Conservation (phyloP, 768 basidiomycete genomes). For the Pilatotrama ljubarskyi region DNA sequence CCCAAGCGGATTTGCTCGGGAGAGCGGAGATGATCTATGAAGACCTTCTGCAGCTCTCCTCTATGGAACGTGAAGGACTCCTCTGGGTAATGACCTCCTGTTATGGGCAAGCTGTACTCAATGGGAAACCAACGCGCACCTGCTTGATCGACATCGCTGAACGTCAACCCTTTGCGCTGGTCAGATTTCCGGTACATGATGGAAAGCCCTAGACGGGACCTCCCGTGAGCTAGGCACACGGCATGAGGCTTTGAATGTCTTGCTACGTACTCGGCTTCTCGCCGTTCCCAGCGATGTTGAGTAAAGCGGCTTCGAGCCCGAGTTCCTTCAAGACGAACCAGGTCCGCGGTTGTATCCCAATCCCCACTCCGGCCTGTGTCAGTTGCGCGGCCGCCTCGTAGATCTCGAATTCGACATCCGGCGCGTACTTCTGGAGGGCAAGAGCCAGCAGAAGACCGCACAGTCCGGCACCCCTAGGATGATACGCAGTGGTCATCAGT, state of each 20-base stretch:
- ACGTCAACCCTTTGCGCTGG: not conserved
- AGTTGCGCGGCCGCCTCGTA: conserved; percentile 23
- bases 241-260: too few relatives aligned
- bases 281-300: not conserved
- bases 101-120: not conserved
- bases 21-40: conserved; percentile 15
- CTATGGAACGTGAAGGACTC: conserved; percentile 18
- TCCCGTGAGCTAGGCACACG: not conserved
- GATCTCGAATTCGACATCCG: conserved; percentile 23
- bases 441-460: conserved; percentile 23
- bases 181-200: conserved; percentile 12
- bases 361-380: conserved; percentile 23
- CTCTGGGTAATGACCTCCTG: not conserved
- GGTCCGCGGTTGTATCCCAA: conserved; percentile 17
- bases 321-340: conserved; percentile 13
- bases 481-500: too few relatives aligned
- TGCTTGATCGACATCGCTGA: not conserved
- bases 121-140: not conserved
- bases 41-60: conserved; percentile 19
- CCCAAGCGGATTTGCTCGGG: conserved; percentile 16
- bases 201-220: not conserved
- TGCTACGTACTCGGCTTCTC: not conserved
- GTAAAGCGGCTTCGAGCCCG: conserved; percentile 1
- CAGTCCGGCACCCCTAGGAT: conserved; percentile 21
- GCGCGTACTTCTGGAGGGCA: conserved; percentile 14